Base-by-base conservation (phyloP, 106 monocot genomes). In the Dendrobium huoshanense region DNA sequence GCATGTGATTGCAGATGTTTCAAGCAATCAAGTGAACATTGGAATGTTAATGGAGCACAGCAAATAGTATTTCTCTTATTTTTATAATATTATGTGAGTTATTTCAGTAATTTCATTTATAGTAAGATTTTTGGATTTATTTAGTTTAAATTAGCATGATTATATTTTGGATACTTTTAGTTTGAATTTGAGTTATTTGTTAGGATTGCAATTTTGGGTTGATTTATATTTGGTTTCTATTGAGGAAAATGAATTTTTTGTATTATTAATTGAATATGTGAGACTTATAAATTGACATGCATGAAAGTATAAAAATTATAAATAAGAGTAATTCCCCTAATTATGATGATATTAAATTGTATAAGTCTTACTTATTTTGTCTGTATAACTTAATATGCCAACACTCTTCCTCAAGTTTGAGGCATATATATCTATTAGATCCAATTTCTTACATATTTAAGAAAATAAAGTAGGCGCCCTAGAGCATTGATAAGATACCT, bases 11-110 rank as follows among this genome's bases (percentile, higher is more conserved):
- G 70, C 70, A 70, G 33, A 15, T 70, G 70, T 70, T n/a, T 64
- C 64, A 70, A 70, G 70, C 70, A 70, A 37, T 70, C 70, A 70
- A 31, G 33, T 40, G 70, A 67, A 70, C 61, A 22, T 4, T 61
- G 22, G 61, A 4, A 61, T n/a, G 61, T 61, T 61, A 10, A 61
- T 8, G 61, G 6, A 61, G 56, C 56, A 18, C 10, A 3, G 13
- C 9, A 11, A 56, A 56, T 3, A 56, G 3, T 22, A 24, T 61
- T 22, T 61, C 19, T 22, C 20, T 5, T 22, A 6, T 19, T 61
- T 19, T 61, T 61, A 7, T 3, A 22, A 10, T 61, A 61, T 61
- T 61, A 51, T 22, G n/a, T 54, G 22, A 6, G 22, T 22, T n/a
- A 61, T n/a, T 61, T 22, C 15, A 51, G 51, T 9, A 11, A 48